Evolutionary conservation across 441 rosid genomes (phyloP).

Genomic region (Populus hybrid): DNA sequence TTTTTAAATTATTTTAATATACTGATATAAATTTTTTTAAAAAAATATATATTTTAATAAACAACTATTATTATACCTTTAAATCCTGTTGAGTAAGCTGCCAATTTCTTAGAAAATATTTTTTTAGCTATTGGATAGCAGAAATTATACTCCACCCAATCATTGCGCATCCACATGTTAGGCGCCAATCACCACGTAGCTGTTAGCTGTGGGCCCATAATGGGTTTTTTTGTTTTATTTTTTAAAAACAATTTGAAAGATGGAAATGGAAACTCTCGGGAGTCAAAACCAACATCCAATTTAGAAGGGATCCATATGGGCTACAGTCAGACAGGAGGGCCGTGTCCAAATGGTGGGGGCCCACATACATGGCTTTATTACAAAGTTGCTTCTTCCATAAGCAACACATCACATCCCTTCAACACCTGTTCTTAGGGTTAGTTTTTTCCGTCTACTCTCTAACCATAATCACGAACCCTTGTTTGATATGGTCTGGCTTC

Average conservation of each 20-base stretch:
- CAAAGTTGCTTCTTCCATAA: not conserved
- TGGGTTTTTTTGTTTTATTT: too few relatives aligned
- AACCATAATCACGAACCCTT: not conserved
- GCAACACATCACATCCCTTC: not conserved
- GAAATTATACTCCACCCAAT: not conserved
- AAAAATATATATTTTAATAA: too few relatives aligned
- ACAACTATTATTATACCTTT: too few relatives aligned
- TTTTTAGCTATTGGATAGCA: not conserved
- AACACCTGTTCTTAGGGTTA: not conserved
- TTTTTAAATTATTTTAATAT: too few relatives aligned
- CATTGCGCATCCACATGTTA: not conserved
- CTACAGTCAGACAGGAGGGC: not conserved
- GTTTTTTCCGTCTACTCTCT: not conserved
- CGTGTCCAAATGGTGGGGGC: not conserved
- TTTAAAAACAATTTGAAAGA: too few relatives aligned
- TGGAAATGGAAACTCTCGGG: not conserved
- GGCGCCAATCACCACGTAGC: not conserved
- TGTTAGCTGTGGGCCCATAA: not conserved
- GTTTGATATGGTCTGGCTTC: not conserved
- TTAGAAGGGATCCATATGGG: not conserved
- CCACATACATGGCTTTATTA: not conserved
- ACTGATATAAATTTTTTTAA: too few relatives aligned
- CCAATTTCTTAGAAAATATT: not conserved
- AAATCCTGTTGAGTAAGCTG: not conserved
- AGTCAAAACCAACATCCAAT: not conserved